Evolutionary conservation across 345 rosid genomes (phyloP), one percentile per base, ranked within the genome.

Genomic region (Rhodamnia rubescens): DNA sequence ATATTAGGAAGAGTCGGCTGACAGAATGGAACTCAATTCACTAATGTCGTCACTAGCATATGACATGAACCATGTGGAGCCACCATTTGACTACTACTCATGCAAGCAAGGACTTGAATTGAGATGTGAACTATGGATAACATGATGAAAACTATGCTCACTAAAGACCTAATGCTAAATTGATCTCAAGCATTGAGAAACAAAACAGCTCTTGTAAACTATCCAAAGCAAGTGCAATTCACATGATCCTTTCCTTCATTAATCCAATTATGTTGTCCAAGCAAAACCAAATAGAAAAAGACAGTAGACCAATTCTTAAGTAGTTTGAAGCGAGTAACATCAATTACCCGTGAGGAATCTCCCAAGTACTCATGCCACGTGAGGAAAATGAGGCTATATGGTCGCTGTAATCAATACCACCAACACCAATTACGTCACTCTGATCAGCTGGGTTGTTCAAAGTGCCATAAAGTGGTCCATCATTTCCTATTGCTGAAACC

Each of bases 321-420:
- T 44, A 58, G 44, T 32, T 49, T 51, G 64, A 86, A 15, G 59
- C 6, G 82, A 15, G 52, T 11, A 29, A 74, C 74, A 69, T 87
- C 64, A 52, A 83, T 82, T 93, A 97, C 99, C 99, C 99, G 88
- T 96, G 99, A 85, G 99, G 99, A 90, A 97, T 90, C 92, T 97
- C 99, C 99, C 98, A 97, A 85, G 99, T 96, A 93, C 98, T 97
- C 99, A 97, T 97, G 90, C 99, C 99, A 86, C 98, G 99, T 21
- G 99, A 96, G 64, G 99, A 97, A 90, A 97, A 97, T 83, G 99
- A 93, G 61, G 99, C 99, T 88, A 97, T 97, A 89, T 97, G 98
- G 90, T 95, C 98, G 87, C 88, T 95, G 89, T 96, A 96, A 88
- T 97, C 99, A 84, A 97, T 97, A 86, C 99, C 99, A 87, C 99